These are phyloP conservation scores for Fistulifera pelliculosa DNA, from an alignment of 108 stramenopile species.

Conservation along the genomic window DNA sequence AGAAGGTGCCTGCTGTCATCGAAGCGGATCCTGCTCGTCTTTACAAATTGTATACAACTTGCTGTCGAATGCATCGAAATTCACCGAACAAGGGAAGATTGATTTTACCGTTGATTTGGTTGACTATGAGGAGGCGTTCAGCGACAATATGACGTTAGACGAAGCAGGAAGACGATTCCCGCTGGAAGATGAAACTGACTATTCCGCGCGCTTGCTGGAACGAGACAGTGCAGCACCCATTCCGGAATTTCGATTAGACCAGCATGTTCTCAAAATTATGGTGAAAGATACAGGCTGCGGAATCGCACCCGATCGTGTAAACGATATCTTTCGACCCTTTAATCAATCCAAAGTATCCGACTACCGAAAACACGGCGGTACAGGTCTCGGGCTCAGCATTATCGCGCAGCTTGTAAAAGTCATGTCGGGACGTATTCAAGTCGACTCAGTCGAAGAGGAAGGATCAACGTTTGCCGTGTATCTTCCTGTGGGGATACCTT, in stretches of 20 bases:
- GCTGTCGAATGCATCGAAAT: constrained; percentile 23
- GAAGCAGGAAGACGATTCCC: not conserved
- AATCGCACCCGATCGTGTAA: constrained; percentile 13
- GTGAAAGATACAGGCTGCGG: constrained; percentile 10
- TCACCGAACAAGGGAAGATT: constrained; percentile 17
- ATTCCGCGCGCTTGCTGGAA: too few relatives aligned
- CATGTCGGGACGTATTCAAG: constrained; percentile 23
- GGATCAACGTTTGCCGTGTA: constrained; percentile 8
- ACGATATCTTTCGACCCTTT: constrained; percentile 27
- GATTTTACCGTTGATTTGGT: constrained; percentile 1
- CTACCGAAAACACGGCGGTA: constrained; percentile 13
- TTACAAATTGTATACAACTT: constrained; percentile 25
- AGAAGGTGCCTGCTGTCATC: constrained; percentile 11
- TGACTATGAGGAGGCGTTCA: not conserved
- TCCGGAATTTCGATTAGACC: constrained; percentile 7
- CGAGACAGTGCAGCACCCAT: too few relatives aligned
- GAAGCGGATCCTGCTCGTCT: constrained; percentile 16
- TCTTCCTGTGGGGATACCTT: constrained; percentile 5
- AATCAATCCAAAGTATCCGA: constrained; percentile 20
- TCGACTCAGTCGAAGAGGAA: not conserved
- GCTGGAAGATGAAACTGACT: not conserved
- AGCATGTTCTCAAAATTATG: not conserved
- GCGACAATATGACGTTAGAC: not conserved
- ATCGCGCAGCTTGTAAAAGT: constrained; percentile 9
- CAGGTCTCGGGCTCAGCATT: constrained; percentile 28